Conservation (phyloP, 495 filamentous ascomycete genomes). For the Penicillium cinerascens region DNA sequence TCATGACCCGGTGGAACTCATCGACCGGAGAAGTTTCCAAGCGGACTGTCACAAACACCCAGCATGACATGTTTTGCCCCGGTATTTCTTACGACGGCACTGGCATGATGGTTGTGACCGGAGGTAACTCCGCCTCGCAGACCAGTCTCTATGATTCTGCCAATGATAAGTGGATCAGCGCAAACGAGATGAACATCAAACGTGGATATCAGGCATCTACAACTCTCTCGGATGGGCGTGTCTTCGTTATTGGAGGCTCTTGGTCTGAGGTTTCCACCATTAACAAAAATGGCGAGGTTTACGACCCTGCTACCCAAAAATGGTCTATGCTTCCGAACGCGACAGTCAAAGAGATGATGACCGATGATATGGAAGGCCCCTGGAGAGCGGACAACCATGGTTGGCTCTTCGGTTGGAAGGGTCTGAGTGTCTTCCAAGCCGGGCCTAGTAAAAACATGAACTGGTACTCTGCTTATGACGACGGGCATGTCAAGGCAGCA, state of each 20-base stretch:
- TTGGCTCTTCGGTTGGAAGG: slow-evolving; percentile 61
- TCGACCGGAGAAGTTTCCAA: slow-evolving; percentile 30
- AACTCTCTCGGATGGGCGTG: slow-evolving; percentile 49
- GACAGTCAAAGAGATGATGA: slow-evolving; percentile 47
- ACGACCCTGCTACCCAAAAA: slow-evolving; percentile 31
- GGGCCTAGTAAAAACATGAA: slow-evolving; percentile 40
- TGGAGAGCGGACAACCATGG: slow-evolving; percentile 31
- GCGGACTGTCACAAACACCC: slow-evolving; percentile 40
- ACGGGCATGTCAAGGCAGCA: slow-evolving; percentile 35
- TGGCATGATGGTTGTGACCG: slow-evolving; percentile 53
- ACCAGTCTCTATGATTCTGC: slow-evolving; percentile 46
- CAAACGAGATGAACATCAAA: slow-evolving; percentile 39
- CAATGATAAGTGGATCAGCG: slow-evolving; percentile 27
- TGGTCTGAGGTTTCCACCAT: slow-evolving; percentile 43
- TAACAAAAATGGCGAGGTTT: slow-evolving; percentile 56
- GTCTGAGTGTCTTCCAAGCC: slow-evolving; percentile 51
- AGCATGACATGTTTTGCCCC: slow-evolving; percentile 63
- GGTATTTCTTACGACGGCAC: slow-evolving; percentile 50
- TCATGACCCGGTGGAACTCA: slow-evolving; percentile 10
- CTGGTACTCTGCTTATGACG: slow-evolving; percentile 49
- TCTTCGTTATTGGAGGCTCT: slow-evolving; percentile 60
- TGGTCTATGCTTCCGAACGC: slow-evolving; percentile 39
- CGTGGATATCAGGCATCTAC: slow-evolving; percentile 58
- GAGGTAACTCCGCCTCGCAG: slow-evolving; percentile 41
- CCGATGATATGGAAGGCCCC: slow-evolving; percentile 37